Base-by-base conservation (phyloP, 108 stramenopile species). In the Nitzschia sp. region DNA sequence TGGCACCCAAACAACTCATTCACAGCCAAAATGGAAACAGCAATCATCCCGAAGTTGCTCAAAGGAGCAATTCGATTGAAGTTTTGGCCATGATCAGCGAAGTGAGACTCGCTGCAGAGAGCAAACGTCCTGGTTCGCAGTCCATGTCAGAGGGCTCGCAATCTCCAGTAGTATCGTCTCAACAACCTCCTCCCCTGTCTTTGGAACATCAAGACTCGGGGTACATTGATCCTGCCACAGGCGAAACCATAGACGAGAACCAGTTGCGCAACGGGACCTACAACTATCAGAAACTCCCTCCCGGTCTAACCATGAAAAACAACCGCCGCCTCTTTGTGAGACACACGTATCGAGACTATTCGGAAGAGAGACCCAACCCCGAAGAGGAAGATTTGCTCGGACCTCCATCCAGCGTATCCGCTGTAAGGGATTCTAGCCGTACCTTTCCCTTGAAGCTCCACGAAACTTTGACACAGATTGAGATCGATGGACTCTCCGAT, bases 401-500 rank as follows among this genome's bases (percentile, higher is more conserved):
- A 48, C 46, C 46, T 48, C 14, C 46, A 48, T 17, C 46, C 17
- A 48, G n/a, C 46, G 44, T 53, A 25, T 20, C 24, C 12, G 42
- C 57, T 38, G 56, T 29, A 40, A 54, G 67, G 37, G 76, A 79
- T 6, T 73, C 87, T 24, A 86, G 79, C 65, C 72, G 79, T 10
- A 80, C 83, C 56, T 91, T 91, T 62, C 90, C 87, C 7, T 53
- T 78, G 40, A 91, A 91, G 58, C 78, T 91, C 29, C 90, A 91
- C 54, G 86, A 85, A 24, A 86, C 83, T 15, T 71, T 91, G 39
- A 70, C 73, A 0, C 76, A 76, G 53, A 86, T 91, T 14, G 87
- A 91, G 62, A 68, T 63, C 0, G 83, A 88, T 52, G 90, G 86
- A 59, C 60, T 78, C 14, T 73, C 57, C 19, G 50, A 89, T 61